Base-by-base conservation (phyloP, 306 rosid species). In the Malus fusca region DNA sequence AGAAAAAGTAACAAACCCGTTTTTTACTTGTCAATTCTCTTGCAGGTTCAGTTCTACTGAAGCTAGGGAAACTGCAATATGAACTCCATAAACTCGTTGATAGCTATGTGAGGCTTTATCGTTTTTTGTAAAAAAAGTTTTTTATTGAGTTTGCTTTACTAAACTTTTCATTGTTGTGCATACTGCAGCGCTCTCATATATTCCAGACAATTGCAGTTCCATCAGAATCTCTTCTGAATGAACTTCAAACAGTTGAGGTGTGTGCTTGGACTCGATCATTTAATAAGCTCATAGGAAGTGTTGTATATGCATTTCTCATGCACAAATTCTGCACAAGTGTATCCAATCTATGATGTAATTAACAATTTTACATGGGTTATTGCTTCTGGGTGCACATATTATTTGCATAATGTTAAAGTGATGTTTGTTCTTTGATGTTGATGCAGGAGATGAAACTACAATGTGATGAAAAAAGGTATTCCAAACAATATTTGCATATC, bases 371-470 rank as follows among this genome's bases (percentile, higher is more conserved):
- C 64, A 44, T 0, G 15, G 8, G 23, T 44, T 74, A 19, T 67
- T 81, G 74, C 58, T 67, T 40, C 30, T 68, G 30, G 44, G 43
- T 13, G n/a, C 55, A 18, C 35, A 35, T 70, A 4, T 11, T 37
- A 14, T 35, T 35, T 26, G 14, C 35, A 4, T 74, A 22, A 19
- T 18, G n/a, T 80, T 21, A n/a, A 33, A 14, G 48, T 68, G 60
- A 73, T 22, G n/a, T 60, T 71, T 63, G 69, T 62, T 74, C 82
- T 72, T 85, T 85, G 60, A 61, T 85, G 65, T 77, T 86, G 77
- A 83, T 82, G 80, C 96, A 96, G 99, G 99, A 96, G 87, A 96
- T 96, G 99, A 96, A 96, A 86, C 91, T 85, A 42, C 99, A 88
- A 81, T 96, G 99, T 60, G 97, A 96, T 66, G 97, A 96, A 77